Evolutionary conservation across 805 yeast genomes (phyloP), one percentile per base, ranked within the genome.

Genomic region (Saturnispora saitoi): DNA sequence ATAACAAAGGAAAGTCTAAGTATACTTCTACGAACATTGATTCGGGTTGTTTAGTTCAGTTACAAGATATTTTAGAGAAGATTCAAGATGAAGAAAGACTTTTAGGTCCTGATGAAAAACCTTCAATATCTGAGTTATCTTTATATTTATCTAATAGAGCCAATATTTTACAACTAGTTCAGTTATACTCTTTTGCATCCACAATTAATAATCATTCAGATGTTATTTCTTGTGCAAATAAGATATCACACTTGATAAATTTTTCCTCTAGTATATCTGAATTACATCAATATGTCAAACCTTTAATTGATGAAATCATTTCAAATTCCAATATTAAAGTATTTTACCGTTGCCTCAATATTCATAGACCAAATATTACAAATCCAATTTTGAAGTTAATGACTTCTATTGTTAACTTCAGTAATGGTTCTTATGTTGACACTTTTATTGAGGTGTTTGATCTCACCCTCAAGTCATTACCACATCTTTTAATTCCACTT

Each of bases 401-500:
- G 54, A 67, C 66, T 17, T 73, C 75, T 42, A 69, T 83, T 26
- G 71, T 79, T 4, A 53, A 62, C 1, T 80, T 72, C 56, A 70
- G 74, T 42, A 66, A 73, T 24, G 80, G 82, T 1, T 63, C 69
- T 2, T 62, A 76, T 43, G 62, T 80, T 2, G 81, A 77, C 46
- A 81, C 77, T 7, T 75, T 90, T 17, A 59, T 81, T 31, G 77
- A 81, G 14, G 63, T 70, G 40, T 85, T 90, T 59, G 96, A 90
- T 64, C 71, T 87, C 47, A 68, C 80, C 3, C 64, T 82, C 29
- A 71, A 81, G 19, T 71, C 73, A 5, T 66, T 89, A 26, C 81
- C 87, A 1, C 83, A 78, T 56, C 64, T 85, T 10, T 64, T 85
- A 32, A 65, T 72, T 2, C 86, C 86, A 1, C 30, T 47, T 11